These are phyloP conservation scores for Suhomyces guaymorum DNA, from an alignment of 1,139 yeast genomes.

Conservation along the genomic window DNA sequence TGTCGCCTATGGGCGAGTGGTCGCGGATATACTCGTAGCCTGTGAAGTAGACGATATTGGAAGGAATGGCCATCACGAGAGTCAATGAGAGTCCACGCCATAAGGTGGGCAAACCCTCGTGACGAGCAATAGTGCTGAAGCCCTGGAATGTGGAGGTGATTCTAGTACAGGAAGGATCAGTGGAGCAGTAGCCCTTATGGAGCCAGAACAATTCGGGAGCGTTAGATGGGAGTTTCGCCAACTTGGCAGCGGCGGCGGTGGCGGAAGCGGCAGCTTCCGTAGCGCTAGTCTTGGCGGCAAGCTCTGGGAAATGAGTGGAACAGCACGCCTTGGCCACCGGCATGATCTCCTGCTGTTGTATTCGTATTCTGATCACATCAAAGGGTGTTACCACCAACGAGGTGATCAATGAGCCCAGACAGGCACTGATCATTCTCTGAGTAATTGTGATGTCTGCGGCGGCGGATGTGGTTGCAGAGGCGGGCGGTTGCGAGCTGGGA, in stretches of 20 bases:
- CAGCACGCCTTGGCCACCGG: constrained; percentile 38
- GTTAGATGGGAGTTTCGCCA: constrained; percentile 1
- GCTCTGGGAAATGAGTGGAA: constrained; percentile 16
- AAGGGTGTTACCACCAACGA: constrained; percentile 88
- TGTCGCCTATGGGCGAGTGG: constrained; percentile 57
- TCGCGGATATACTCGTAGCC: constrained; percentile 89
- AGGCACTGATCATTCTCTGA: constrained; percentile 86
- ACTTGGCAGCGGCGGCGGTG: constrained; percentile 1
- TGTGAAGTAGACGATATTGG: constrained; percentile 90
- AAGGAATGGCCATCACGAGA: constrained; percentile 85
- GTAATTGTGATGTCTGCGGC: constrained; percentile 41
- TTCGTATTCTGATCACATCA: constrained; percentile 86
- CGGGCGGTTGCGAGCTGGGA: no score
- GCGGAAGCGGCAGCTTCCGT: no score
- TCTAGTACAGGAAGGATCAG: constrained; percentile 34
- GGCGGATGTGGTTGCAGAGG: constrained; percentile 4
- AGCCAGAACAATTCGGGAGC: constrained; percentile 43
- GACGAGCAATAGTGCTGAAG: constrained; percentile 57
- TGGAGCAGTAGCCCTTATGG: constrained; percentile 38
- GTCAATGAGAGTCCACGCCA: constrained; percentile 92
- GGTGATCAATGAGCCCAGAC: constrained; percentile 86
- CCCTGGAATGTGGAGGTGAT: constrained; percentile 72
- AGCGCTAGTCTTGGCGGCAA: no score
- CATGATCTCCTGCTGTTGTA: constrained; percentile 82
- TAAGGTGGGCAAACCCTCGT: constrained; percentile 75